Base-by-base conservation (phyloP, 176 grass and related monocot genomes). In the Triticum turgidum region DNA sequence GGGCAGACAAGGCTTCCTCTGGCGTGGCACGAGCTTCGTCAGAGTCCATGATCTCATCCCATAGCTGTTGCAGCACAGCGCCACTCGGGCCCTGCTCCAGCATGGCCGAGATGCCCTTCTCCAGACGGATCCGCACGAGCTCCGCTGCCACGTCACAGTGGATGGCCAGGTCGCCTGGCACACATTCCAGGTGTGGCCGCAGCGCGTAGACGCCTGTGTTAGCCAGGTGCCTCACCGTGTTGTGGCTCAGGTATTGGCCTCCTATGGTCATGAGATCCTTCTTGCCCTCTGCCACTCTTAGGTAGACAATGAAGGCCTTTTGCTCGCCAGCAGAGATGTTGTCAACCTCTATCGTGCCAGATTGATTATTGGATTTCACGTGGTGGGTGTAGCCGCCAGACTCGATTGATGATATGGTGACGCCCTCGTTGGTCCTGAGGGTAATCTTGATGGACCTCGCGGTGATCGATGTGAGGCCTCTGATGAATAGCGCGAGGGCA, bases 401-500 rank as follows among this genome's bases (percentile, higher is more conserved):
- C 30, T 85, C 76, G 21, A 90, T 82, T 3, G 49, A 56, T 0
- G 88, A 52, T 61, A 93, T 67, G 7, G 56, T 65, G 7, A 93
- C 71, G 14, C 70, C 85, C 1, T 65, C 61, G 17, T 56, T 42
- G 4, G 67, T 9, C 44, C 69, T 51, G 21, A 92, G 30, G 18
- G 2, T 35, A 15, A 92, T 25, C 32, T 41, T 20, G 25, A 87
- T 52, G 12, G 73, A 34, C 56, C 45, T 88, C 1, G 80, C 74
- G 6, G 84, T 61, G 6, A 92, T 61, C 9, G 87, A 87, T 45
- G 77, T 62, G 4, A 89, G 65, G 45, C 29, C 29, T 30, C 1
- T 76, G 6, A 90, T 87, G 76, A 85, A 92, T 52, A 78, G 62
- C 9, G 15, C 39, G 30, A 92, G 82, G 6, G 91, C 87, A 10